Evolutionary conservation across 352 stramenopile species (phyloP), one percentile per base, ranked within the genome.

Genomic region (Globisporangium mamillatum): DNA sequence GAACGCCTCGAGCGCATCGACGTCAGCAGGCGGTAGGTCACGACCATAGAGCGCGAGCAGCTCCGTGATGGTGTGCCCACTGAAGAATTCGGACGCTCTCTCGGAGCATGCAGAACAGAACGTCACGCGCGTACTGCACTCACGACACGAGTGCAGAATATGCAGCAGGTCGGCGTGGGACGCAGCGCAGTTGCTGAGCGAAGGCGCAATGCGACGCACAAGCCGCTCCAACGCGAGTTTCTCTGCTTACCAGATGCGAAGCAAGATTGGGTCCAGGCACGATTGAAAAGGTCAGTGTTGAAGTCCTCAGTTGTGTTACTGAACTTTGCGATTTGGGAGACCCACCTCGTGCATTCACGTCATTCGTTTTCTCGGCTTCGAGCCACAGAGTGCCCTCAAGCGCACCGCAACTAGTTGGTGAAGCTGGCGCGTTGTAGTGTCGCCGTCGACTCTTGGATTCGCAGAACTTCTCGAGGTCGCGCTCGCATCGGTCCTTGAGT

Each of bases 11-110:
- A 91, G 74, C 20, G 75, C 71, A 41, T 78, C 73, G 41, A 69
- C 68, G 55, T 92, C 79, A 1, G 81, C 82, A 4, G 79, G 68
- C 3, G 84, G 82, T 25, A 92, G 71, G 12, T 89, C 81, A 2
- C 61, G 77, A 0, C 81, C 74, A 64, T 93, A 93, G 25, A 89
- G 68, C 22, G 72, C 66, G 29, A 82, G 72, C 41, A 93, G 72
- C 69, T 93, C 84, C 0, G 73, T 7, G 14, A 68, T 69, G 7
- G 82, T 78, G 70, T 86, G 88, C 4, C 79, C 80, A 5, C 69
- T 75, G 57, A 91, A 91, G 73, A 88, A 93, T 64, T 91, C 84
- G 70, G 73, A 78, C 20, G 82, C 75, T 25, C 78, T 81, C 24
- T 72, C 68, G 2, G 76, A 69, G 66, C 84, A 93, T 2, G 70